Evolutionary conservation across 192 early-diverging fungal species (phyloP), one percentile per base, ranked within the genome.

Genomic region (Coemansia sp.): DNA sequence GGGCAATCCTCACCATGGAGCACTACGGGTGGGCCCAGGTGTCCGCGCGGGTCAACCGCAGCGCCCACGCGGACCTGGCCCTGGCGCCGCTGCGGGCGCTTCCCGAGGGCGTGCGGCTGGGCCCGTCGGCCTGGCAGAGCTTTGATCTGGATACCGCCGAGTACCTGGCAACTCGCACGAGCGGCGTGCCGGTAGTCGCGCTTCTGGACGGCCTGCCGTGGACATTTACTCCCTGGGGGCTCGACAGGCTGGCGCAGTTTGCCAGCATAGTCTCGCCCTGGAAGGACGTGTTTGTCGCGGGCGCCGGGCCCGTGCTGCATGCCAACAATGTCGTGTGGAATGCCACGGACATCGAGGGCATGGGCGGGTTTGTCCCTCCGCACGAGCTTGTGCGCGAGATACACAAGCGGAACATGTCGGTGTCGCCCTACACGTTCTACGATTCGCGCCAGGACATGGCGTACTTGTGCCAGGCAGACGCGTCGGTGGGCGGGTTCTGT

Each of bases 391-490:
- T 34, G 5, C 23, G 26, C 9, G 66, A 69, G 56, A 46, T 55
- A 11, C 76, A 79, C 15, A 30, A 7, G 12, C 53, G 76, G 3
- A 62, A 66, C 10, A 55, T 79, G 65, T 42, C 58, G 1, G 18
- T 79, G 3, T 72, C 76, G 0, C 65, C 70, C 0, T 79, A 79
- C 16, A 79, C 76, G 0, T 79, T 79, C 23, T 79, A 79, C 41
- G 76, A 79, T 48, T 72, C 69, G 56, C 70, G 50, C 49, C 76
- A 79, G 51, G 30, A 50, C 17, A 58, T 58, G 60, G 47, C 20
- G 3, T 79, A 79, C 39, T 17, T 78, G 53, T 78, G 75, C 53
- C 44, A 53, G 20, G 37, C 36, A n/a, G 37, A 40, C 18, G 18
- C 39, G 7, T 60, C 50, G 1, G 20, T 40, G 17, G 18, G 16